A percentile compares a stretch with the other conserved stretches of the same genome.
Evolutionary conservation across 2,329 filamentous ascomycete species (phyloP).

Genomic region (Xylariaceae sp.): DNA sequence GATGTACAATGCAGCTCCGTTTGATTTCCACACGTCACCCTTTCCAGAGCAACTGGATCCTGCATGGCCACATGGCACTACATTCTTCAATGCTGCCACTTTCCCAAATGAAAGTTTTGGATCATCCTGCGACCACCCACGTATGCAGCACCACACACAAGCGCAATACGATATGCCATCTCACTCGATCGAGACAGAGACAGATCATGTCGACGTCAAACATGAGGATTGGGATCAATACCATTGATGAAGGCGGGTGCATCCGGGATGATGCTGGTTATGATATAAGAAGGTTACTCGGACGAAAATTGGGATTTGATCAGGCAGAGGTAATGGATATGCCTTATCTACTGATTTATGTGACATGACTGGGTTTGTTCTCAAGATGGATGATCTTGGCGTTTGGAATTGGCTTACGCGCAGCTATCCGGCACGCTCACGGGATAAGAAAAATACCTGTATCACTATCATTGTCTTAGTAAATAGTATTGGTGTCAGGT

Average conservation of each 20-base stretch:
- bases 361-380: too few relatives aligned
- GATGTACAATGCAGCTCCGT: slow-evolving; percentile 23
- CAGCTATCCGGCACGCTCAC: too few relatives aligned
- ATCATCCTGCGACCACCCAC: slow-evolving; percentile 19
- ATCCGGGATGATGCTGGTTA: too few relatives aligned
- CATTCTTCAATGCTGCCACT: slow-evolving; percentile 37
- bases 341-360: too few relatives aligned
- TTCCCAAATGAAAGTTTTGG: slow-evolving; percentile 36
- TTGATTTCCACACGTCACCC: slow-evolving; percentile 26
- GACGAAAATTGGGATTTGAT: too few relatives aligned
- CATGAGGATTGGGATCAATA: background rate
- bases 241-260: background rate
- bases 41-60: slow-evolving; percentile 24
- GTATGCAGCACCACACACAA: background rate
- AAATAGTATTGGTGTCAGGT: too few relatives aligned
- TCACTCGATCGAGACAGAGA: background rate
- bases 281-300: too few relatives aligned
- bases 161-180: background rate
- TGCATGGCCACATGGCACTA: slow-evolving; percentile 27
- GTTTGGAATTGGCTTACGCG: too few relatives aligned
- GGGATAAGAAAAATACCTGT: too few relatives aligned
- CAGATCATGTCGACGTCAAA: slow-evolving; percentile 10
- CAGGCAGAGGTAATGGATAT: too few relatives aligned
- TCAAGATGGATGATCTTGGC: too few relatives aligned
- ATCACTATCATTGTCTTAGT: too few relatives aligned